These are phyloP conservation scores for Angomonas deanei DNA, from an alignment of 208 protist genomes.

Conservation along the genomic window DNA sequence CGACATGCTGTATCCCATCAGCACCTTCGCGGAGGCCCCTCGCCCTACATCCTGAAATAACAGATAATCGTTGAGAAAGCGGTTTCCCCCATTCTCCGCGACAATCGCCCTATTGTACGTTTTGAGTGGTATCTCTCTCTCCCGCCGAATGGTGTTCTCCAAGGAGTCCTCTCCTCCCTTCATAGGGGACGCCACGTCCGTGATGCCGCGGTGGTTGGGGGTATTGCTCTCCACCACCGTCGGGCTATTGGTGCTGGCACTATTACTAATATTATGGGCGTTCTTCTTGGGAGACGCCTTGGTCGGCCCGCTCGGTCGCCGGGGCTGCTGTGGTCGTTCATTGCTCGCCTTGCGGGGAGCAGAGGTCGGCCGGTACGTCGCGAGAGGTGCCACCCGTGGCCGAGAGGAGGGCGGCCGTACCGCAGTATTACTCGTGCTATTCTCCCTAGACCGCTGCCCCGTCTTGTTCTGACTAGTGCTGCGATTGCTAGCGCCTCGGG, in stretches of 20 bases:
- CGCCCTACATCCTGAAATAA: constrained; percentile 20
- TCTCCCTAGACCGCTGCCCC: neutral
- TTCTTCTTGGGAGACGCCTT: neutral
- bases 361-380: neutral
- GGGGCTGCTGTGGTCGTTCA: neutral
- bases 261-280: too few relatives aligned
- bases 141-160: neutral
- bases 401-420: too few relatives aligned
- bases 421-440: too few relatives aligned
- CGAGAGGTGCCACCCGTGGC: neutral
- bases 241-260: neutral
- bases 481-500: neutral
- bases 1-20: constrained; percentile 48
- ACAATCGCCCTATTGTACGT: neutral
- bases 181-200: neutral
- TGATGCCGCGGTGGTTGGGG: neutral
- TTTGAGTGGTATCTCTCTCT: neutral
- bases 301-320: neutral
- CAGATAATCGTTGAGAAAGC: constrained; percentile 8
- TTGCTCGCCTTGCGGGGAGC: neutral
- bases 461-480: neutral
- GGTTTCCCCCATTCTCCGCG: neutral
- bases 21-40: constrained; percentile 59
- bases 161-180: neutral
- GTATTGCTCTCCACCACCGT: neutral